Percentiles rank a stretch among this genome's conserved stretches.
Evolutionary conservation across 1,139 yeast species (phyloP).

Genomic region (Yamadazyma atlantica): DNA sequence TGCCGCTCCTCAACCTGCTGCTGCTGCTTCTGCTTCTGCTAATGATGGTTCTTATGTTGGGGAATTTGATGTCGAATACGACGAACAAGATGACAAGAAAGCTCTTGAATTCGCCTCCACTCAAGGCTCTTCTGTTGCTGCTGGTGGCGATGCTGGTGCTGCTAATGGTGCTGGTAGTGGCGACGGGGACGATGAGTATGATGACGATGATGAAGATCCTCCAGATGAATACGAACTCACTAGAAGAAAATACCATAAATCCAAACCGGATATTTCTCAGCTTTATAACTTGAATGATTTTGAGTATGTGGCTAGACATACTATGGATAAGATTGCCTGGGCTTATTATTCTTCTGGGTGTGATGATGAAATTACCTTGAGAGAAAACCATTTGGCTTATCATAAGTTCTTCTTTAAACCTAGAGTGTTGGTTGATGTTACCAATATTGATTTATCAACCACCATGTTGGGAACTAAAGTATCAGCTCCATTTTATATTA

Average conservation of each 20-base stretch:
- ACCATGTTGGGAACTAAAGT: slow-evolving; percentile 41
- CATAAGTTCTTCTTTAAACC: slow-evolving; percentile 88
- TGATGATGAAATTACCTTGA: slow-evolving; percentile 85
- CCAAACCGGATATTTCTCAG: slow-evolving; percentile 63
- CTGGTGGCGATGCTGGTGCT: neutral
- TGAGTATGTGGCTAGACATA: slow-evolving; percentile 76
- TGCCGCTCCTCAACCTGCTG: neutral
- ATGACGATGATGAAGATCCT: slow-evolving; percentile 35
- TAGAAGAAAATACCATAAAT: slow-evolving; percentile 24
- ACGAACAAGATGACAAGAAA: slow-evolving; percentile 38
- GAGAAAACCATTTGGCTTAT: slow-evolving; percentile 88
- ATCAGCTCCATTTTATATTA: slow-evolving; percentile 63
- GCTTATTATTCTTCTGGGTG: slow-evolving; percentile 90
- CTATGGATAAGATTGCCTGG: slow-evolving; percentile 77
- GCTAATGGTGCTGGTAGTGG: slow-evolving; percentile 3
- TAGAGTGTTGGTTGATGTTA: slow-evolving; percentile 70
- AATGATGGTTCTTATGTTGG: slow-evolving; percentile 25
- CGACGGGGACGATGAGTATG: slow-evolving; percentile 21
- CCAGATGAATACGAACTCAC: slow-evolving; percentile 31
- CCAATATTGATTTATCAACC: slow-evolving; percentile 36
- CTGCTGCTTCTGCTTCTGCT: neutral
- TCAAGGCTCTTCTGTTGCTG: slow-evolving; percentile 4
- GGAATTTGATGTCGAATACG: slow-evolving; percentile 49
- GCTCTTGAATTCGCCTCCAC: slow-evolving; percentile 21
- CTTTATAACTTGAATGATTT: slow-evolving; percentile 76